A percentile compares a stretch with the other conserved stretches of the same genome.
phyloP scores from a whole-genome alignment of 2,329 filamentous ascomycete species.

The Drechslerella stenobrocha region DNA sequence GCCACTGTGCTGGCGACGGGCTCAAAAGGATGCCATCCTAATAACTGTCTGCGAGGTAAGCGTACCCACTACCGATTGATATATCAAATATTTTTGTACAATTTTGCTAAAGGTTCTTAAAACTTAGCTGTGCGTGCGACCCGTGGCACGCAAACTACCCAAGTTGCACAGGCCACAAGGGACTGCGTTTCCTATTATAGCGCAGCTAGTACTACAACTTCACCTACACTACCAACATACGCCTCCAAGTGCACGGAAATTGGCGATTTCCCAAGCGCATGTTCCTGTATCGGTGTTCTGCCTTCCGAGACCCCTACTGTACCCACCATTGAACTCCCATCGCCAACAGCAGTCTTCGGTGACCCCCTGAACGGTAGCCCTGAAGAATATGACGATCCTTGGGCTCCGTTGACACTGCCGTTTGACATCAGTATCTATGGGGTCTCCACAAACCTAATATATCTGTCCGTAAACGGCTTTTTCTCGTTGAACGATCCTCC shows the following conservation, averaged over 20 bases:
- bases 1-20: not conserved
- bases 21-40: not conserved
- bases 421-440: slow-evolving; percentile 5
- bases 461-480: slow-evolving; percentile 7
- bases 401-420: not conserved
- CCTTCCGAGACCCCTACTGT: not conserved
- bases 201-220: not conserved
- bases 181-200: slow-evolving; percentile 7
- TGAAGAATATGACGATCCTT: not conserved
- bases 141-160: not conserved
- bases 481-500: not conserved
- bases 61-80: not conserved
- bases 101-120: not conserved
- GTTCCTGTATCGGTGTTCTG: slow-evolving; percentile 4
- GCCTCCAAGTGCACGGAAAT: not conserved
- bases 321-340: not conserved
- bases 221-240: slow-evolving; percentile 1
- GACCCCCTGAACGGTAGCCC: slow-evolving; percentile 13
- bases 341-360: slow-evolving; percentile 10
- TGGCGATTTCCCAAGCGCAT: not conserved
- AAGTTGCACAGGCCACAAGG: not conserved
- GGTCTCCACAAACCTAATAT: not conserved
- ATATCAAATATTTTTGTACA: not conserved
- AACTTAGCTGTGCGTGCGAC: slow-evolving; percentile 5
- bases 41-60: slow-evolving; percentile 16